phyloP scores from a whole-genome alignment of 2,329 filamentous ascomycete genomes.

The Fusarium brachygibbosum region DNA sequence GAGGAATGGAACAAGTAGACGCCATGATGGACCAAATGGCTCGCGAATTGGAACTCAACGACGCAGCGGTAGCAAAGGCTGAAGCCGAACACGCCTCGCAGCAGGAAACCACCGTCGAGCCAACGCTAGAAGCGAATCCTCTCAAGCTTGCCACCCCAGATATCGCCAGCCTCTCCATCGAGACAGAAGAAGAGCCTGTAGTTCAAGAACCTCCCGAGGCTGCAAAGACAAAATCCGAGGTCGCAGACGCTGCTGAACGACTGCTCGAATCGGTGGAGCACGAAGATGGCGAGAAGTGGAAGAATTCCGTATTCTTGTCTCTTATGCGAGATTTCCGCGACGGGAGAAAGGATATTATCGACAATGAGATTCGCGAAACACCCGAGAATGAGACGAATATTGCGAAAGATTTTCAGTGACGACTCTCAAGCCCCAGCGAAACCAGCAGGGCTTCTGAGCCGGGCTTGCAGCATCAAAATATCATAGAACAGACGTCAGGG shows the following conservation, averaged over 20 bases:
- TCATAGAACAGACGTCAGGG: background rate
- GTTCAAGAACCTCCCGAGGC: constrained; percentile 33
- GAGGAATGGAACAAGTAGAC: constrained; percentile 57
- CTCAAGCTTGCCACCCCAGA: constrained; percentile 51
- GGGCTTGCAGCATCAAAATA: background rate
- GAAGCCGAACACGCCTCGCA: constrained; percentile 28
- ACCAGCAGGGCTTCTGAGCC: background rate
- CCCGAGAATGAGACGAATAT: constrained; percentile 29
- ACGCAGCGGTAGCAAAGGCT: constrained; percentile 48
- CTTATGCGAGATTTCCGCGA: constrained; percentile 63
- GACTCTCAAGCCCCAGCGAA: background rate
- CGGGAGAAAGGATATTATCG: constrained; percentile 60
- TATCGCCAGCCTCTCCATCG: constrained; percentile 52
- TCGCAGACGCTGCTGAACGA: constrained; percentile 59
- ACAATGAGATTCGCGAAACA: constrained; percentile 57
- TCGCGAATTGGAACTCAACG: constrained; percentile 56
- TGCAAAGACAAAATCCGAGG: constrained; percentile 52
- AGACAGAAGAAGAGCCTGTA: constrained; percentile 32
- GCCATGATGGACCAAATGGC: constrained; percentile 61
- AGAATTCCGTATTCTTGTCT: constrained; percentile 60
- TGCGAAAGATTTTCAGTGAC: constrained; percentile 38
- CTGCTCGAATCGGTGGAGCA: constrained; percentile 61
- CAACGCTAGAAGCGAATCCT: constrained; percentile 13
- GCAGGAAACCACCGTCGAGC: constrained; percentile 14
- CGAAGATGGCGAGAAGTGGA: constrained; percentile 62